Evolutionary conservation across 73 alveolate genomes (phyloP).

Genomic region (Durusdinium trenchii): DNA sequence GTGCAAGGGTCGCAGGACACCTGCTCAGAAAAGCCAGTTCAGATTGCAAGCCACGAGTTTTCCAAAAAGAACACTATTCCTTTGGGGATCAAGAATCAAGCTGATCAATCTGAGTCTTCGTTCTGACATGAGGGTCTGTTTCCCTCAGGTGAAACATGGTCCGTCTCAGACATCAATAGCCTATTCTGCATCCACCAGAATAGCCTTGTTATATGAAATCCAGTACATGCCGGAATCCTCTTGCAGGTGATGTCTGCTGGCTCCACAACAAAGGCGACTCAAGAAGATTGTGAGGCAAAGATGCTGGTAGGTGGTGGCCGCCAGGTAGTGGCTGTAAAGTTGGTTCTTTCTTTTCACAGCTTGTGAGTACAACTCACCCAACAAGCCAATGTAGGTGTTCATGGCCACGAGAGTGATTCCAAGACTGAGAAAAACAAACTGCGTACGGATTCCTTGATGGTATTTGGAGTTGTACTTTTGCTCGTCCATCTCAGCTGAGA

Average conservation of each 20-base stretch:
- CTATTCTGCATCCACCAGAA: neutral
- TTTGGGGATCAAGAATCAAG: too few relatives aligned
- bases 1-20: slow-evolving; percentile 34
- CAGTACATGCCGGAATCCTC: neutral
- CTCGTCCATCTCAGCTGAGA: neutral
- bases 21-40: neutral
- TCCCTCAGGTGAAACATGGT: neutral
- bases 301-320: neutral
- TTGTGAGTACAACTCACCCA: neutral
- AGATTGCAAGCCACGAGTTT: neutral
- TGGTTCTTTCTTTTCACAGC: neutral
- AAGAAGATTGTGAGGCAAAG: neutral
- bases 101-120: too few relatives aligned
- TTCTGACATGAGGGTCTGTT: too few relatives aligned
- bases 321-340: neutral
- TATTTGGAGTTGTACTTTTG: neutral
- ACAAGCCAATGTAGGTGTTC: neutral
- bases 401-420: neutral
- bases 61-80: neutral
- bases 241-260: neutral
- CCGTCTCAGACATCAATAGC: neutral
- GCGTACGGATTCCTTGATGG: neutral
- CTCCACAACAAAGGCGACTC: neutral
- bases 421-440: neutral
- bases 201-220: neutral